phyloP scores from a whole-genome alignment of 108 stramenopile genomes.

The Conticribra weissflogii region DNA sequence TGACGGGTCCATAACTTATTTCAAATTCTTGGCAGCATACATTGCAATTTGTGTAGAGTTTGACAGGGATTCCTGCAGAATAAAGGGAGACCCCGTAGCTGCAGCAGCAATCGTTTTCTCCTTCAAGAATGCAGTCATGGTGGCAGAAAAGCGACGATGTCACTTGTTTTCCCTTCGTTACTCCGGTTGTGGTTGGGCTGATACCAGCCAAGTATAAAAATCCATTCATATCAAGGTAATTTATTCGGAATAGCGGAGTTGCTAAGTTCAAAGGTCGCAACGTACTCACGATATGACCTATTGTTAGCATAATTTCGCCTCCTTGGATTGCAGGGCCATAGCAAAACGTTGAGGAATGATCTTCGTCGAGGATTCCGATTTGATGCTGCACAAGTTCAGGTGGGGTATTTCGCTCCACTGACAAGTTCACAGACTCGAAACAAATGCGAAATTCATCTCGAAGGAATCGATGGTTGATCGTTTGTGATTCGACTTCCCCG shows the following conservation, averaged over 20 bases:
- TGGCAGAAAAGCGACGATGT: conserved; percentile 31
- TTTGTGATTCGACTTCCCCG: neutral
- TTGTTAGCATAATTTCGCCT: conserved; percentile 27
- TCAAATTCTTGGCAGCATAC: conserved; percentile 26
- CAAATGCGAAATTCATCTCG: conserved; percentile 40
- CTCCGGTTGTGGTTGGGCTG: conserved; percentile 41
- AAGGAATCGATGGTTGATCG: neutral
- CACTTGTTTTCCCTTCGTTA: conserved; percentile 18
- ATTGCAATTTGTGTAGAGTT: conserved; percentile 42
- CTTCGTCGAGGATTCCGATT: conserved; percentile 47
- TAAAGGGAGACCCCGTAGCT: conserved; percentile 40
- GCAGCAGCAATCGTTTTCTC: conserved; percentile 6
- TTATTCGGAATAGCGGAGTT: conserved; percentile 36
- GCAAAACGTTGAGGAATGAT: conserved; percentile 22
- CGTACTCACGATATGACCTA: conserved; percentile 25
- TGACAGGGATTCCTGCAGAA: conserved; percentile 47
- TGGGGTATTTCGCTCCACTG: conserved; percentile 49
- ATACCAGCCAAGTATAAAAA: conserved; percentile 32
- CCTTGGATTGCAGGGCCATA: conserved; percentile 52
- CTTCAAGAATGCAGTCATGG: conserved; percentile 8
- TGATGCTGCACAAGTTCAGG: conserved; percentile 35
- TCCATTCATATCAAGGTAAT: conserved; percentile 35
- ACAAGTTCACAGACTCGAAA: conserved; percentile 34
- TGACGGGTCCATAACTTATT: conserved; percentile 31
- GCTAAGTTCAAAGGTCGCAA: conserved; percentile 45